phyloP scores from a whole-genome alignment of 495 filamentous ascomycete species.

The Hyaloscypha finlandica region DNA sequence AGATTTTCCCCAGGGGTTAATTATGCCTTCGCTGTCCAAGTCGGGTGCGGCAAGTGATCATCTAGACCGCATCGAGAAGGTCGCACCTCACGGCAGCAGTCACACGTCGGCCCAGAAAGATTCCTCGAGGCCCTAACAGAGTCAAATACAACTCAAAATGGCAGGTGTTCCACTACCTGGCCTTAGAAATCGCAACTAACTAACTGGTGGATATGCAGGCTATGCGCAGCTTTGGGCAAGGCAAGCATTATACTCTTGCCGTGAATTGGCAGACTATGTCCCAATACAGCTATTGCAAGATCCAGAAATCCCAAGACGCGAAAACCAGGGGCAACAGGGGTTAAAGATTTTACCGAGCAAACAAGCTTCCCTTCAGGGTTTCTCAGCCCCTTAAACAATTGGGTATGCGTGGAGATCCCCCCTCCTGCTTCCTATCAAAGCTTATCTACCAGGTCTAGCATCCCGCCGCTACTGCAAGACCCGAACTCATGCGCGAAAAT shows the following conservation, averaged over 20 bases:
- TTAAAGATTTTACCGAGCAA: not conserved
- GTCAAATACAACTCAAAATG: not conserved
- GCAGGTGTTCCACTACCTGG: not conserved
- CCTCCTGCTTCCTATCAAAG: constrained; percentile 3
- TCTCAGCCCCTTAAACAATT: not conserved
- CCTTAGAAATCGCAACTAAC: not conserved
- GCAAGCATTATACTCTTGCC: not conserved
- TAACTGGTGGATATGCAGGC: not conserved
- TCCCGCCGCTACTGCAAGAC: not conserved
- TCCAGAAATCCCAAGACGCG: not conserved
- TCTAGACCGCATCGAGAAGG: not conserved
- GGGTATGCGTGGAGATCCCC: not conserved
- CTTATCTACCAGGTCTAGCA: constrained; percentile 5
- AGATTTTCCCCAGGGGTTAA: too few relatives aligned
- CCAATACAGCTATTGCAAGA: not conserved
- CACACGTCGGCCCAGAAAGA: not conserved
- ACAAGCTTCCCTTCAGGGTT: not conserved
- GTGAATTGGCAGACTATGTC: not conserved
- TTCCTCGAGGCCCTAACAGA: not conserved
- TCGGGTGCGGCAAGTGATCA: not conserved
- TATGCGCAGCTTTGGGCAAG: not conserved
- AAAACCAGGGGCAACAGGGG: not conserved
- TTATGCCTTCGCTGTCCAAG: not conserved
- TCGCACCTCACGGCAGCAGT: not conserved
- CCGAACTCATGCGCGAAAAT: not conserved